These are phyloP conservation scores for Acacia confusa DNA, from an alignment of 306 rosid genomes.

Conservation along the genomic window DNA sequence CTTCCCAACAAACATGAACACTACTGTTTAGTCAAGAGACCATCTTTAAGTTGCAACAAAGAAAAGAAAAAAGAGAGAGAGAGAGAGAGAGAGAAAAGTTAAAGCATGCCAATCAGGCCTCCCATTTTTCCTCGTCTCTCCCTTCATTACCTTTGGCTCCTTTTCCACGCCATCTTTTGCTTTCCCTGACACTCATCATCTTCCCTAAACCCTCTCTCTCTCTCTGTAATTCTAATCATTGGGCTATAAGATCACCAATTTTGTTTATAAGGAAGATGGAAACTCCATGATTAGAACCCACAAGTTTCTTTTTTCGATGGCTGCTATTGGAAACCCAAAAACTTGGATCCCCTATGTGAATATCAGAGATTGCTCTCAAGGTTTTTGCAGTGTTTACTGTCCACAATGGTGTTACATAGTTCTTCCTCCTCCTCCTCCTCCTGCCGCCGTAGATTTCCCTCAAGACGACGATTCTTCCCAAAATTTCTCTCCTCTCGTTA, in stretches of 20 bases:
- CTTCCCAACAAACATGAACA: conserved; percentile 59
- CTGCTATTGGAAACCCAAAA: conserved; percentile 65
- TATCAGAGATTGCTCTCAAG: conserved; percentile 85
- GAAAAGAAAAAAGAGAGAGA: neutral
- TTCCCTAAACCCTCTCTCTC: conserved; percentile 26
- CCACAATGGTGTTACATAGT: conserved; percentile 87
- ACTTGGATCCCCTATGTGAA: conserved; percentile 72
- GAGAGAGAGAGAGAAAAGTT: conserved; percentile 30
- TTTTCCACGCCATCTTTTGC: conserved; percentile 22
- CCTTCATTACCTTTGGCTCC: conserved; percentile 45
- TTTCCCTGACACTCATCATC: conserved; percentile 32
- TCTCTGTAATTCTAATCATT: conserved; percentile 22
- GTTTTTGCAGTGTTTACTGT: conserved; percentile 74
- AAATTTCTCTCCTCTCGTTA: conserved; percentile 79
- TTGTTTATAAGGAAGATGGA: conserved; percentile 23
- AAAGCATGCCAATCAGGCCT: conserved; percentile 39
- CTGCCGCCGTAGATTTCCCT: conserved; percentile 66
- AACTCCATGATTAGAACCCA: neutral
- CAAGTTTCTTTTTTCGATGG: conserved; percentile 44
- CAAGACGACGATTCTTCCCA: conserved; percentile 50
- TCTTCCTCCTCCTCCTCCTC: conserved; percentile 79
- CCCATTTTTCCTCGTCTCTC: conserved; percentile 42
- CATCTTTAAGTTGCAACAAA: neutral
- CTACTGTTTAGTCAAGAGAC: conserved; percentile 51
- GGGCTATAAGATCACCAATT: neutral